Evolutionary conservation across 257 asterid species (phyloP), one percentile per base, ranked within the genome.

Genomic region (Datura wrightii): DNA sequence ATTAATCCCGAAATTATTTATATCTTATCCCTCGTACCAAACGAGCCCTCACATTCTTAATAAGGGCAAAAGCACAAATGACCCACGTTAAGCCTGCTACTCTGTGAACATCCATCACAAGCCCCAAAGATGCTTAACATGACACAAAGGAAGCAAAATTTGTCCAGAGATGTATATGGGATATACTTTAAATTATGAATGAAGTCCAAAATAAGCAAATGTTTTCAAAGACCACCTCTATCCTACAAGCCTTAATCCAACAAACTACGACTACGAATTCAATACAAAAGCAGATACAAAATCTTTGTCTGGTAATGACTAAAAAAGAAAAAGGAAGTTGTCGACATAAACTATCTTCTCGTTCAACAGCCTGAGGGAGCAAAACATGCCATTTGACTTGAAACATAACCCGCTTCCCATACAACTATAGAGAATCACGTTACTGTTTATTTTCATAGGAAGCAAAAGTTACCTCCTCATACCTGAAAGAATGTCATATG

Each of bases 401-500:
- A 24, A 52, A 31, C 48, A 52, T 14, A 78, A 8, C 41, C 37
- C 85, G 31, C 72, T 55, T 63, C 79, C 24, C 56, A 42, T 16
- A 48, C 8, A 82, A 66, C 63, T 50, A 66, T 52, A 60, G 55
- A 65, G 53, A 87, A 63, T 80, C 69, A 42, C 8, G 1, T 16
- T 78, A 81, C 10, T 81, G 42, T 78, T 46, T 37, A 37, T 59
- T 34, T 84, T 76, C 53, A 5, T 63, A 83, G 84, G 83, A 67
- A 66, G 66, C 79, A 67, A 34, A 31, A 15, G 39, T 59, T 24
- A 84, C 58, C 46, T 52, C 82, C 69, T 53, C 66, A 56, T 54
- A 84, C 69, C 85, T 83, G 84, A 82, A 86, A 88, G 67, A 86
- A 88, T 79, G 82, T 70, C 44, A 71, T 42, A 53, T 31, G 50